Evolutionary conservation across 257 asterid genomes (phyloP).

Genomic region (Orobanche coerulescens): DNA sequence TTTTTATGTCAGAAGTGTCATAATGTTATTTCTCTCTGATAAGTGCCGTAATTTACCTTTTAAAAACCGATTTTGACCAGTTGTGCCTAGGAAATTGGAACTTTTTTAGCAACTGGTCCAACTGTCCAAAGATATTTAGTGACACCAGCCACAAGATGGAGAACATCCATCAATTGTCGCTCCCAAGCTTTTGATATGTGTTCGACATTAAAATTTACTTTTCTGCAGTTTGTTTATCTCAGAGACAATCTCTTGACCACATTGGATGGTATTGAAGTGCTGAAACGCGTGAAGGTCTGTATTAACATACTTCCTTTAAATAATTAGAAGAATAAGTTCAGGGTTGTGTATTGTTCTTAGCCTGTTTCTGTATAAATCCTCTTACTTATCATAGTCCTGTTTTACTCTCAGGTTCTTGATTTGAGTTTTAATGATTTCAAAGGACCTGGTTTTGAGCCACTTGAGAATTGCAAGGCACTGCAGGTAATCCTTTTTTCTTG

Average conservation of each 20-base stretch:
- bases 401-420: constrained; percentile 77
- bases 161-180: constrained; percentile 10
- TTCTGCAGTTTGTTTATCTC: constrained; percentile 90
- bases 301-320: constrained; percentile 10
- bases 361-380: background rate
- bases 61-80: background rate
- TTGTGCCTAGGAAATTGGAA: background rate
- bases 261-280: constrained; percentile 84
- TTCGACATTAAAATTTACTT: constrained; percentile 7
- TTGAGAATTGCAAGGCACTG: constrained; percentile 80
- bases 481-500: constrained; percentile 52
- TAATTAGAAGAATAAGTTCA: constrained; percentile 9
- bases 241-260: constrained; percentile 92
- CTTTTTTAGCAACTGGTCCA: no score
- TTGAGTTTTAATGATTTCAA: constrained; percentile 96
- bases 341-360: constrained; percentile 15
- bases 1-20: background rate
- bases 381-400: constrained; percentile 19
- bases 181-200: constrained; percentile 9
- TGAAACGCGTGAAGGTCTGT: constrained; percentile 86
- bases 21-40: background rate
- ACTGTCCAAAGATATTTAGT: background rate
- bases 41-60: background rate
- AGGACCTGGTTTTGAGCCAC: constrained; percentile 99
- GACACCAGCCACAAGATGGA: background rate